Conservation (phyloP, 371 early-diverging fungal species). For the Haplosporangium sp. region DNA sequence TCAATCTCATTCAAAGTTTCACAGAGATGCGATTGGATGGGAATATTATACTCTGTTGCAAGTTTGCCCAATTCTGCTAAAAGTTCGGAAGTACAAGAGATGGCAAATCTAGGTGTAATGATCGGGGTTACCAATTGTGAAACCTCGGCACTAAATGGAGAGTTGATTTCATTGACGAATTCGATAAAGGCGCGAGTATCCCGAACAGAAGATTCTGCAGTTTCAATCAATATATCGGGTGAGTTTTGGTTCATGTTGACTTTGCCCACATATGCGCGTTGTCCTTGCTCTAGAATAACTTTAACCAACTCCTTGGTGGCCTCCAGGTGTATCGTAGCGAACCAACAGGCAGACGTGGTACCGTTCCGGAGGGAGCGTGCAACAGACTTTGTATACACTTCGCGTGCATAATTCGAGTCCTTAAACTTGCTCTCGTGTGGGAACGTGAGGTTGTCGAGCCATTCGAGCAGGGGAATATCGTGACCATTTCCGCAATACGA, state of each 20-base stretch:
- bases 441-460: slow-evolving; percentile 90
- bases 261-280: slow-evolving; percentile 93
- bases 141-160: not conserved
- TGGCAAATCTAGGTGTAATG: slow-evolving; percentile 92
- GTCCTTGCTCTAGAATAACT: slow-evolving; percentile 76
- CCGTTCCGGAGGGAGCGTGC: slow-evolving; percentile 76
- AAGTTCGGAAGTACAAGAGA: slow-evolving; percentile 78
- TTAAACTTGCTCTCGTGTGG: slow-evolving; percentile 82
- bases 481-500: slow-evolving; percentile 88
- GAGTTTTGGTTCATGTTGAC: slow-evolving; percentile 94
- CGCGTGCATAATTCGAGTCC: slow-evolving; percentile 69
- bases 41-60: slow-evolving; percentile 74
- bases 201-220: slow-evolving; percentile 69
- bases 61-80: slow-evolving; percentile 77
- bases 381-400: slow-evolving; percentile 75
- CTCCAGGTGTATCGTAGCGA: slow-evolving; percentile 88
- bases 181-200: slow-evolving; percentile 80
- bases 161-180: slow-evolving; percentile 54
- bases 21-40: slow-evolving; percentile 87
- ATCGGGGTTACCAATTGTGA: slow-evolving; percentile 74
- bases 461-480: slow-evolving; percentile 90
- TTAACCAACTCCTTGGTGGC: slow-evolving; percentile 78
- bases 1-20: slow-evolving; percentile 85
- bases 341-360: slow-evolving; percentile 93
- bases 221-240: slow-evolving; percentile 82